Conservation (phyloP, 208 protist genomes). For the Leishmania mexicana region DNA sequence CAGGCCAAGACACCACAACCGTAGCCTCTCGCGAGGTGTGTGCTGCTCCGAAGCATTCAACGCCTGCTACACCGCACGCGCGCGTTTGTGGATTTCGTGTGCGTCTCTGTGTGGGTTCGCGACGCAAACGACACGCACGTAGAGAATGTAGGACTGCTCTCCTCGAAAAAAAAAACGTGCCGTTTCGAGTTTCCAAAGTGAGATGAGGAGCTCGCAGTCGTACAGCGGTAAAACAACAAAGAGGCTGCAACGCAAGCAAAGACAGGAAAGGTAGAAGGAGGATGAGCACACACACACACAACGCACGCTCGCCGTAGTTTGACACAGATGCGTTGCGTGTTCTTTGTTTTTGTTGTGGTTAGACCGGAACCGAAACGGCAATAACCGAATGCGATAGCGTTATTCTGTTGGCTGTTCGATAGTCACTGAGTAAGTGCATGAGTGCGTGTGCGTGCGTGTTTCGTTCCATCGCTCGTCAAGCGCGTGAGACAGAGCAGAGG, state of each 20-base stretch:
- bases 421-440: not conserved
- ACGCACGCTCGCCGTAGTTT: not conserved
- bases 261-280: not conserved
- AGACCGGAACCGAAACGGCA: not conserved
- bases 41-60: conserved; percentile 30
- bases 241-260: not conserved
- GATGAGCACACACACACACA: not conserved
- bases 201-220: not conserved
- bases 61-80: not conserved
- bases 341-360: not conserved
- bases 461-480: not conserved
- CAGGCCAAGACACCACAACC: conserved; percentile 28
- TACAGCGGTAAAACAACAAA: not conserved
- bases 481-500: not conserved
- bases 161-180: not conserved
- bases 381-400: not conserved
- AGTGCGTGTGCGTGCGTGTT: not conserved
- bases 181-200: not conserved
- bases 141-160: too few relatives aligned
- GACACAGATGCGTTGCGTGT: not conserved
- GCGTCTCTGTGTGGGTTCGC: not conserved
- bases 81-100: not conserved
- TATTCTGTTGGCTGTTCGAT: not conserved
- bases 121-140: too few relatives aligned
- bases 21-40: conserved; percentile 25